Evolutionary conservation across 1,284 basidiomycete genomes (phyloP), one percentile per base, ranked within the genome.

Genomic region (Macrocybe sp.): DNA sequence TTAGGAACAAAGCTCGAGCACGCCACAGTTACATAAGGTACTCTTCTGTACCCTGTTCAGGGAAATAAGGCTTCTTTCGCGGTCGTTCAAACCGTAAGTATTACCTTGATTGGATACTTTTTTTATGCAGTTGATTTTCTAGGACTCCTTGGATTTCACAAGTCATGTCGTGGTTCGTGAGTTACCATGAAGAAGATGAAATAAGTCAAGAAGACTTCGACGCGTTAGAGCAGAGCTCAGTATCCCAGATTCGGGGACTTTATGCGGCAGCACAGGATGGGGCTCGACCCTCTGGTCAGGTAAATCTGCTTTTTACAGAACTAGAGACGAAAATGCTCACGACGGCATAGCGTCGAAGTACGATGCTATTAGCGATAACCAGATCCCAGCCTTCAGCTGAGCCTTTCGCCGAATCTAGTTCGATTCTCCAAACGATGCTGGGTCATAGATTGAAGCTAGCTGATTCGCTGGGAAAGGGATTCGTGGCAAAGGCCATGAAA

Each of bases 51-150:
- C 75, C 12, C 62, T 89, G 4, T 76, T 88, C 46, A 68, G 77
- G 1, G 81, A 85, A 55, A 76, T 84, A 33, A 68, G 85, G 47
- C 62, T 85, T 4, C 55, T 82, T 5, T 80, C 78, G 0, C 70
- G 76, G 39, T 83, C 82, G 0, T 59, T 83, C 30, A 85, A 81
- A 61, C 58, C 73, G 84, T 86, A 62, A 38, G 79, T 68, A n/a
- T 12, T 22, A 29, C 12, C n/a, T 12, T 39, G 41, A 14, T 37
- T 31, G 29, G 38, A 37, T 28, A 35, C 9, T 36, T 12, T 9
- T 9, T 28, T 33, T 34, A 42, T 30, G n/a, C 44, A 31, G 45
- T 3, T 40, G 46, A 48, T 46, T 49, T 6, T 10, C 16, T 48
- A 86, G 84, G 41, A 74, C 78, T 3, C 47, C 70, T 2, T 89